Conservation (phyloP, 495 filamentous ascomycete species). For the Baudoinia panamericana region DNA sequence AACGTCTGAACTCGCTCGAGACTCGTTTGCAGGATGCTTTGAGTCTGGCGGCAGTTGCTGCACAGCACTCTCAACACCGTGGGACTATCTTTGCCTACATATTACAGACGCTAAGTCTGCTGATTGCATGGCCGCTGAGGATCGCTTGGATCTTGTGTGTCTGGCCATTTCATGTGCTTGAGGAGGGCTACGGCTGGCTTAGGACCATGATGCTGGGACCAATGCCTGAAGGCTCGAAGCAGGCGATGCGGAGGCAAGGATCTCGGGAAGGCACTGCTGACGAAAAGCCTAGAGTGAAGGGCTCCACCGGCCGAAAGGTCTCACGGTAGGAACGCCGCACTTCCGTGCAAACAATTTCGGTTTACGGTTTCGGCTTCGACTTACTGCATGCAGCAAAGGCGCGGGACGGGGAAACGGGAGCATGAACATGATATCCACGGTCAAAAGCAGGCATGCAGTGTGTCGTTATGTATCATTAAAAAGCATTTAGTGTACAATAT, state of each 20-base stretch:
- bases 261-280: constrained; percentile 4
- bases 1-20: constrained; percentile 56
- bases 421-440: too few species aligned
- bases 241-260: background rate
- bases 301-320: background rate
- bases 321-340: constrained; percentile 1
- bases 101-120: constrained; percentile 9
- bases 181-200: constrained; percentile 9
- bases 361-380: too few species aligned
- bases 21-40: constrained; percentile 61
- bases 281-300: constrained; percentile 5
- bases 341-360: too few species aligned
- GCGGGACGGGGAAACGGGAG: too few species aligned
- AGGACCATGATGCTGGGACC: constrained; percentile 11
- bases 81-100: constrained; percentile 11
- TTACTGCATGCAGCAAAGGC: too few species aligned
- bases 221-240: background rate
- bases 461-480: too few species aligned
- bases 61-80: constrained; percentile 34
- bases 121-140: constrained; percentile 21
- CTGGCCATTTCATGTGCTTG: constrained; percentile 17
- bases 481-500: too few species aligned
- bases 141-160: constrained; percentile 11
- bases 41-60: constrained; percentile 60
- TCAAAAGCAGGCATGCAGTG: too few species aligned